Evolutionary conservation across 1,284 basidiomycete genomes (phyloP).

Genomic region (Ustilago bromivora): DNA sequence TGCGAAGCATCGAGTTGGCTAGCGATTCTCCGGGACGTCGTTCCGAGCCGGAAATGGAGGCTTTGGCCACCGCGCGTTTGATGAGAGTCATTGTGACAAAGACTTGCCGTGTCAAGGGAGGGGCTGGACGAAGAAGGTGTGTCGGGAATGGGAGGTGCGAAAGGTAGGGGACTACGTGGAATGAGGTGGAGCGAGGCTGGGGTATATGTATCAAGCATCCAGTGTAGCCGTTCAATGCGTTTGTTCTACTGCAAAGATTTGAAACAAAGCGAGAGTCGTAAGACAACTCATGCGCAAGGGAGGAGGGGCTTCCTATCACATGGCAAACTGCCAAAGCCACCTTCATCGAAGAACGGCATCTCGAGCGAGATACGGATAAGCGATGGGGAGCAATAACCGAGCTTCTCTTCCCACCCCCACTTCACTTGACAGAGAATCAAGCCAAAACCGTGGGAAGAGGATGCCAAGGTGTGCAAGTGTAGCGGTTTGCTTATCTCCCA

Average conservation of each 20-base stretch:
- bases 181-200: not conserved
- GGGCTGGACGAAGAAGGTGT: not conserved
- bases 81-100: slow-evolving; percentile 27
- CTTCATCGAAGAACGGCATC: slow-evolving; percentile 11
- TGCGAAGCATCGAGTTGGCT: slow-evolving; percentile 47
- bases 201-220: not conserved
- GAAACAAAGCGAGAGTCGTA: not conserved
- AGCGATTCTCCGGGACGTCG: slow-evolving; percentile 41
- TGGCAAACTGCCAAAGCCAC: not conserved
- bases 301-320: slow-evolving; percentile 5
- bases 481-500: slow-evolving; percentile 1
- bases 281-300: not conserved
- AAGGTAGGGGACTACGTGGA: not conserved
- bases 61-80: slow-evolving; percentile 33
- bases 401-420: not conserved
- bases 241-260: no score
- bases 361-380: slow-evolving; percentile 23
- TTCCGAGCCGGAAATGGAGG: slow-evolving; percentile 43
- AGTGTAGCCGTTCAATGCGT: no score
- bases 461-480: not conserved
- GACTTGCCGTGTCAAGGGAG: not conserved
- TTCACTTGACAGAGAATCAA: not conserved
- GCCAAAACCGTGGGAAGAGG: not conserved
- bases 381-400: no score
- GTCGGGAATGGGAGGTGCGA: not conserved